Base-by-base conservation (phyloP, 805 yeast genomes). In the Candida nanaspora region DNA sequence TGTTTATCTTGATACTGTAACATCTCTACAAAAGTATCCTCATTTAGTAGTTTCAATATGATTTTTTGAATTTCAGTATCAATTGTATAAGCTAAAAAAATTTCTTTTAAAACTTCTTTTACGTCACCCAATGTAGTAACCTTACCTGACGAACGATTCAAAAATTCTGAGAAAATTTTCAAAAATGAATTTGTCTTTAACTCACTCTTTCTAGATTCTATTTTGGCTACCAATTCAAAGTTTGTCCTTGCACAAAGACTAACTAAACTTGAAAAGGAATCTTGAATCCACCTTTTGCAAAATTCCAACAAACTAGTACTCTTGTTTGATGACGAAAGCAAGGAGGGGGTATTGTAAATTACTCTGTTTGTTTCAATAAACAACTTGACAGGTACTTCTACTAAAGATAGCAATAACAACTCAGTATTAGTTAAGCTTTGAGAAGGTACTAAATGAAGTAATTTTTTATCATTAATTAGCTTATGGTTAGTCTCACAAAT, bases 21-120 rank as follows among this genome's bases (percentile, higher is more conserved):
- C 54, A 80, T 60, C 44, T 72, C 69, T 18, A 61, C 61, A 48
- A 64, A 71, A 1, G 82, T 76, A 23, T 78, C 82, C 19, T 64
- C 68, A 46, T 82, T 79, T 6, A 84, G 55, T 39, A 86, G 65
- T 27, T 63, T 63, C 33, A 80, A 63, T 9, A 81, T 68, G 6
- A 77, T 62, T 14, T 61, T 56, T 16, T 79, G 63, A 43, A 82
- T 70, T 30, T 71, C 71, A 43, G 70, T 72, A 47, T 86, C 94
- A 47, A 82, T 75, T 11, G 75, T 64, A 49, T 78, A 82, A 0
- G 88, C 77, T 3, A 76, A 57, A 42, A 79, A 78, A 1, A 85
- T 72, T 45, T 84, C 87, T 21, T 68, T 68, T 19, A 87, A 58
- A 15, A 84, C 71, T 1, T 69, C 68, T 32, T 80, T 65, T 14